phyloP scores from a whole-genome alignment of 2,329 filamentous ascomycete species.

The Helicocarpus griseus region DNA sequence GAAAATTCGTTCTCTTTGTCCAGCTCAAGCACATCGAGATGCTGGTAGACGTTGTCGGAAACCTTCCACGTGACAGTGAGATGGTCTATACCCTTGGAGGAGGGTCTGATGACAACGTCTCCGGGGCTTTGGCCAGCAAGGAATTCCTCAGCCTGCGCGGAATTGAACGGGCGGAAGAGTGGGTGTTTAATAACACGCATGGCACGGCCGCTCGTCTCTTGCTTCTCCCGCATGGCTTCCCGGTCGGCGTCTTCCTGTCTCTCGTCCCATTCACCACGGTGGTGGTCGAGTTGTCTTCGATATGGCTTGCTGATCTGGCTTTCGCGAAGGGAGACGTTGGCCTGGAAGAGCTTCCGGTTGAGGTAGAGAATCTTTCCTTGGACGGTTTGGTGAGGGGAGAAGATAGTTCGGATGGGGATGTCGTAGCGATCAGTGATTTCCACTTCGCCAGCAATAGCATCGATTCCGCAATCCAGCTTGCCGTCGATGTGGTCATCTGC shows the following conservation, averaged over 20 bases:
- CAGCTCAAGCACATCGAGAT: constrained; percentile 92
- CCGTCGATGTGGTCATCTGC: constrained; percentile 90
- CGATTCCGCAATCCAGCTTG: constrained; percentile 87
- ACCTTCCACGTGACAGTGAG: constrained; percentile 98
- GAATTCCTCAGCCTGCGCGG: constrained; percentile 85
- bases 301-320: constrained; percentile 67
- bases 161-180: constrained; percentile 87
- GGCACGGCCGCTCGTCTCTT: constrained; percentile 71
- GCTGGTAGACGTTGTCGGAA: constrained; percentile 88
- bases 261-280: constrained; percentile 79
- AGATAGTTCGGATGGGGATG: constrained; percentile 61
- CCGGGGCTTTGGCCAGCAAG: constrained; percentile 76
- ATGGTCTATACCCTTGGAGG: constrained; percentile 90
- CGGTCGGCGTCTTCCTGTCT: constrained; percentile 69
- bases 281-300: constrained; percentile 59
- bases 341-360: constrained; percentile 75
- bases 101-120: constrained; percentile 90
- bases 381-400: constrained; percentile 70
- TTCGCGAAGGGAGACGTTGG: constrained; percentile 76
- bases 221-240: constrained; percentile 76
- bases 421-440: constrained; percentile 67
- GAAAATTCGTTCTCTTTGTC: constrained; percentile 97
- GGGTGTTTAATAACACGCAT: constrained; percentile 97
- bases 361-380: constrained; percentile 81
- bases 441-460: constrained; percentile 73